These are phyloP conservation scores for Cyclocybe cylindracea DNA, from an alignment of 768 basidiomycete species.

Conservation along the genomic window DNA sequence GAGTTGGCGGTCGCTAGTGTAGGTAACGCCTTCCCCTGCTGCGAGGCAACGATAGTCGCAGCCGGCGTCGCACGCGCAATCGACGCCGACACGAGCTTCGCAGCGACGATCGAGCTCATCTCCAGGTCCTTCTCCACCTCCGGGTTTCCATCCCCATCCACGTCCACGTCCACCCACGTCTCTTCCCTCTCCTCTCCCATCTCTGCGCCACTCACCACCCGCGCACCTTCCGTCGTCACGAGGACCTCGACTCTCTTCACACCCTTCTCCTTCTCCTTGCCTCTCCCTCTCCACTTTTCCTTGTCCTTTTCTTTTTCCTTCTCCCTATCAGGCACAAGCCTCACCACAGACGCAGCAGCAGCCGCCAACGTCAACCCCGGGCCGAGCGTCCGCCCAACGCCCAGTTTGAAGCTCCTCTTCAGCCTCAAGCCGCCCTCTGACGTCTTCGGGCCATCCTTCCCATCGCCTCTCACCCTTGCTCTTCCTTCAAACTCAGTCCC, in stretches of 20 bases:
- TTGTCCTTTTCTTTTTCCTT: neutral
- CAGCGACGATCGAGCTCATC: conserved; percentile 11
- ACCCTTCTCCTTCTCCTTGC: conserved; percentile 1
- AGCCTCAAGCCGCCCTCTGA: too few relatives aligned
- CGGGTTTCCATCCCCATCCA: neutral
- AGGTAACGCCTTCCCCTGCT: too few relatives aligned
- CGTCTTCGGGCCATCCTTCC: too few relatives aligned
- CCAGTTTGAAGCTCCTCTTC: conserved; percentile 23
- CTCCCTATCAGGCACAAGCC: neutral
- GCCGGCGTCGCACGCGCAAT: conserved; percentile 15
- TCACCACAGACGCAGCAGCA: neutral
- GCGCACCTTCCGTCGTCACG: neutral
- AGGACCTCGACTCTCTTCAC: neutral
- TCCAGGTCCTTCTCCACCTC: conserved; percentile 1
- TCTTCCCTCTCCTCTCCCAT: conserved; percentile 1
- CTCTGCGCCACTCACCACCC: neutral
- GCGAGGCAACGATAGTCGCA: conserved; percentile 15
- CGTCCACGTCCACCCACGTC: neutral
- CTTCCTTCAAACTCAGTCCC: neutral
- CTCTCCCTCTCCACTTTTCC: too few relatives aligned
- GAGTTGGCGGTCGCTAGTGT: neutral
- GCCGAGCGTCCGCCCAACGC: conserved; percentile 22
- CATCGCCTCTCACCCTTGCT: neutral
- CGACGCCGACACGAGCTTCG: conserved; percentile 17
- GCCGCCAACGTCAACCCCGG: conserved; percentile 18